Evolutionary conservation across 1,284 basidiomycete species (phyloP).

Genomic region (Naganishia sp.): DNA sequence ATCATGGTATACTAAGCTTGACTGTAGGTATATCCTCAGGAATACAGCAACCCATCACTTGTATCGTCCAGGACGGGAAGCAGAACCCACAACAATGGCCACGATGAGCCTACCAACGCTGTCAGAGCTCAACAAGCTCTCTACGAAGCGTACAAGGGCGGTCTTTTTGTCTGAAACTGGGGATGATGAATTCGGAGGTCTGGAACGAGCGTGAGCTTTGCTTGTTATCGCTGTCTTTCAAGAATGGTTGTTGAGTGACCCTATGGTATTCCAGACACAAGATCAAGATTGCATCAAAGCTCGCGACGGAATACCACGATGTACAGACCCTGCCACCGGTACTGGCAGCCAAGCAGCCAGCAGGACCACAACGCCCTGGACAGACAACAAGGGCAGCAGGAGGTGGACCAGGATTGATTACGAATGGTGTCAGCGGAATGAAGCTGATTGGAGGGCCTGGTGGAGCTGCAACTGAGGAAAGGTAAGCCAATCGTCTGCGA

Average conservation of each 20-base stretch:
- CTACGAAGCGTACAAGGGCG: slow-evolving; percentile 54
- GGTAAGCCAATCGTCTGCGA: not conserved
- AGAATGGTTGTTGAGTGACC: not conserved
- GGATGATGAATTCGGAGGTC: slow-evolving; percentile 38
- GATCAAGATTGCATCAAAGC: slow-evolving; percentile 65
- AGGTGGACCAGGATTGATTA: slow-evolving; percentile 55
- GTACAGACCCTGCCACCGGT: slow-evolving; percentile 81
- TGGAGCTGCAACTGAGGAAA: not conserved
- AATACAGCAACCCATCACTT: too few species aligned
- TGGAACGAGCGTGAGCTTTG: slow-evolving; percentile 50
- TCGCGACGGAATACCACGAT: slow-evolving; percentile 78
- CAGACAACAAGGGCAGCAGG: slow-evolving; percentile 59
- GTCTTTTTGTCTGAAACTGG: slow-evolving; percentile 51
- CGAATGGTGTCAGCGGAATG: slow-evolving; percentile 50
- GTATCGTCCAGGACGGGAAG: too few species aligned
- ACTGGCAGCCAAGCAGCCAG: slow-evolving; percentile 73
- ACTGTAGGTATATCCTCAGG: too few species aligned
- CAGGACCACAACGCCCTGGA: slow-evolving; percentile 71
- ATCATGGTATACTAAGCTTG: too few species aligned
- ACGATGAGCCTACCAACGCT: slow-evolving; percentile 19
- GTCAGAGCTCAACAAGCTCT: slow-evolving; percentile 48
- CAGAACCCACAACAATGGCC: slow-evolving; percentile 7
- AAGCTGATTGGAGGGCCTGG: slow-evolving; percentile 33
- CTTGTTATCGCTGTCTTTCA: not conserved
- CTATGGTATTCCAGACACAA: slow-evolving; percentile 48